A percentile compares a stretch with the other conserved stretches of the same genome.
phyloP scores from a whole-genome alignment of 495 filamentous ascomycete genomes.

The Xylaria cubensis region DNA sequence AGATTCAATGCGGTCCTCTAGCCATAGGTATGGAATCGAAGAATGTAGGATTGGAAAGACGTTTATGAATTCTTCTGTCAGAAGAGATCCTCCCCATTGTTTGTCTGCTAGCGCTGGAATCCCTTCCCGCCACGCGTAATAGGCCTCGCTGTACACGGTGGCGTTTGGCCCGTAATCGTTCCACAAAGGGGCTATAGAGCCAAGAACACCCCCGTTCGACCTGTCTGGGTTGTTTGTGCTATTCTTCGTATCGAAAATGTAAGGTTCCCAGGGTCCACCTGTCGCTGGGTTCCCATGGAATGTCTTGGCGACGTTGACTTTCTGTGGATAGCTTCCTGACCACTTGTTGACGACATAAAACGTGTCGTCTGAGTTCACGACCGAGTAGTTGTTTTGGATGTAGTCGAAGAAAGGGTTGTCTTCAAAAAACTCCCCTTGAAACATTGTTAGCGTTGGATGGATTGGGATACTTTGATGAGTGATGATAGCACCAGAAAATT shows the following conservation, averaged over 20 bases:
- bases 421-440: conserved; percentile 55
- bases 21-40: conserved; percentile 53
- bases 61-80: conserved; percentile 45
- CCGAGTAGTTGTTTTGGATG: conserved; percentile 57
- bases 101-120: conserved; percentile 61
- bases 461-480: background rate
- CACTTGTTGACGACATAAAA: conserved; percentile 58
- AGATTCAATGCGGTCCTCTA: conserved; percentile 52
- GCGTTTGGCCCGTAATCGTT: conserved; percentile 60
- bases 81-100: conserved; percentile 60
- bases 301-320: conserved; percentile 47
- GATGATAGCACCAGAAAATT: background rate
- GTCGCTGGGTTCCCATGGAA: conserved; percentile 53
- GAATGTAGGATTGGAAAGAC: conserved; percentile 49
- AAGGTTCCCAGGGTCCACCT: conserved; percentile 49
- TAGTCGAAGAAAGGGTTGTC: conserved; percentile 57
- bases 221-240: conserved; percentile 52
- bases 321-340: conserved; percentile 52
- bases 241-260: conserved; percentile 55
- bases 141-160: conserved; percentile 54
- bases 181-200: conserved; percentile 55
- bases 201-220: conserved; percentile 49
- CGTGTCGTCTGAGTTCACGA: conserved; percentile 59
- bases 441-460: background rate
- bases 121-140: conserved; percentile 55